Evolutionary conservation across 1,284 basidiomycete species (phyloP).

Genomic region (Ustilago tritici): DNA sequence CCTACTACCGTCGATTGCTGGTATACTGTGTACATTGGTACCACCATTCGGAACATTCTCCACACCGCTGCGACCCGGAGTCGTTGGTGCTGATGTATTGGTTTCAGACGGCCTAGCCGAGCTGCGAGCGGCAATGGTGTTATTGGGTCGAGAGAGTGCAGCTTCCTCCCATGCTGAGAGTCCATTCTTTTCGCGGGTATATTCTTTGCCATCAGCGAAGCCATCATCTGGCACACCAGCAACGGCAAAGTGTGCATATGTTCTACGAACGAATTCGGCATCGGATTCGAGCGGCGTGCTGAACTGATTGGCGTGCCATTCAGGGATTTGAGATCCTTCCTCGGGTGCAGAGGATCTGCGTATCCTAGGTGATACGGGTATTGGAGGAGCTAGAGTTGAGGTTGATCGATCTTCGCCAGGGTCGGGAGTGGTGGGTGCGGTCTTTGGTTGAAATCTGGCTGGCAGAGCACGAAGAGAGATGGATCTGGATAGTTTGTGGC

Average conservation of each 20-base stretch:
- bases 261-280: conserved; percentile 60
- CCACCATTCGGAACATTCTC: not conserved
- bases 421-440: conserved; percentile 12
- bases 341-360: conserved; percentile 44
- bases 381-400: conserved; percentile 23
- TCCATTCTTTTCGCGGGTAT: conserved; percentile 57
- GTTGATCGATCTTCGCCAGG: conserved; percentile 5
- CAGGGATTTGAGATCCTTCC: conserved; percentile 22
- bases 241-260: conserved; percentile 62
- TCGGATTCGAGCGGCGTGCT: conserved; percentile 50
- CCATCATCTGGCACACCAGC: conserved; percentile 62
- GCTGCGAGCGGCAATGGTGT: conserved; percentile 8
- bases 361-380: conserved; percentile 17
- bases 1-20: conserved; percentile 7
- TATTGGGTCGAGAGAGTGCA: conserved; percentile 26
- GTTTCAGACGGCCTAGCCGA: not conserved
- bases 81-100: not conserved
- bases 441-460: conserved; percentile 25
- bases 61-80: not conserved
- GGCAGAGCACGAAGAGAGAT: conserved; percentile 27
- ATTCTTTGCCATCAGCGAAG: conserved; percentile 62
- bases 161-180: conserved; percentile 55
- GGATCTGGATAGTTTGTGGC: conserved; percentile 25
- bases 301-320: conserved; percentile 32
- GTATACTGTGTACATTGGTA: conserved; percentile 8